These are phyloP conservation scores for Candida sp. DNA, from an alignment of 1,139 yeast genomes.

Conservation along the genomic window DNA sequence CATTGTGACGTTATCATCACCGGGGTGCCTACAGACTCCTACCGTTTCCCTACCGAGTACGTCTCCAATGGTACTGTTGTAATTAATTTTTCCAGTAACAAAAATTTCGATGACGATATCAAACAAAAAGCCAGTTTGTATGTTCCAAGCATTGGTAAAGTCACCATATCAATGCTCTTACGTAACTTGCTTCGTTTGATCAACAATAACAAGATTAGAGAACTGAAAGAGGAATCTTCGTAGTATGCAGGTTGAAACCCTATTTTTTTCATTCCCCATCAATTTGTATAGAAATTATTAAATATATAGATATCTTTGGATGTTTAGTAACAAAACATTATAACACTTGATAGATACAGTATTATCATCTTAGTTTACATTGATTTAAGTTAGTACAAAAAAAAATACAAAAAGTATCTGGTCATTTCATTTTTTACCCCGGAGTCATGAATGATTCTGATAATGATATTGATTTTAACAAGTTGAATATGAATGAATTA, in stretches of 20 bases:
- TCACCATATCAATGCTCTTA: conserved; percentile 89
- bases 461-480: neutral
- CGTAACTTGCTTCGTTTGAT: conserved; percentile 82
- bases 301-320: no score
- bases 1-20: conserved; percentile 90
- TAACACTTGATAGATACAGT: no score
- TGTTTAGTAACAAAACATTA: no score
- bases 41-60: conserved; percentile 81
- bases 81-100: conserved; percentile 84
- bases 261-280: no score
- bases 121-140: conserved; percentile 85
- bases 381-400: neutral
- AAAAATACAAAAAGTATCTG: neutral
- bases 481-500: neutral
- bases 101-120: conserved; percentile 78
- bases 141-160: conserved; percentile 95
- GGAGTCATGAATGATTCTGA: neutral
- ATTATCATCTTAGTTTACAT: neutral
- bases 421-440: no score
- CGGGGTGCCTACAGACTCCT: conserved; percentile 83
- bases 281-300: no score
- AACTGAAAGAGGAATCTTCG: no score
- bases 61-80: conserved; percentile 87
- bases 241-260: no score
- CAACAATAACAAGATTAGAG: conserved; percentile 51